phyloP scores from a whole-genome alignment of 2,329 filamentous ascomycete species.

The Sporothrix mexicana region DNA sequence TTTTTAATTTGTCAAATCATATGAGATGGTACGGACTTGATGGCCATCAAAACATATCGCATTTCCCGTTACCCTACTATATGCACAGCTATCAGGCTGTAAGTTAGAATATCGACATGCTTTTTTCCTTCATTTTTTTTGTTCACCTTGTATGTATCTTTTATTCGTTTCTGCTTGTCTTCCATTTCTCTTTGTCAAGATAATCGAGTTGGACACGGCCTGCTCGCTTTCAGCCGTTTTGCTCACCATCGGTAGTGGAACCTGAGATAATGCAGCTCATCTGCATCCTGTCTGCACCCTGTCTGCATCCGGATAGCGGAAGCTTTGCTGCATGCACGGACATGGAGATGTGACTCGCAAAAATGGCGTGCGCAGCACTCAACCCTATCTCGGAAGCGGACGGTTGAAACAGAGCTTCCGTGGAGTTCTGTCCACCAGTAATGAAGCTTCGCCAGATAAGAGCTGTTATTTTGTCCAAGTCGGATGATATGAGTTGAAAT shows the following conservation, averaged over 20 bases:
- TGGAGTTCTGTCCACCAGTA: background rate
- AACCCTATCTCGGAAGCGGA: slow-evolving; percentile 8
- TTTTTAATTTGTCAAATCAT: too few relatives aligned
- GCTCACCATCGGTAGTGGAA: background rate
- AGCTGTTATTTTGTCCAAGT: background rate
- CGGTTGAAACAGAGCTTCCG: background rate
- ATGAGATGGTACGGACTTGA: too few relatives aligned
- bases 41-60: too few relatives aligned
- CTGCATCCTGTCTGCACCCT: slow-evolving; percentile 4
- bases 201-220: background rate
- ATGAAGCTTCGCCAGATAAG: slow-evolving; percentile 13
- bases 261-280: slow-evolving; percentile 20
- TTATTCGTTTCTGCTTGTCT: too few relatives aligned
- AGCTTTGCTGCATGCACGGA: background rate
- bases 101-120: background rate
- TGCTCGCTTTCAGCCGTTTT: background rate
- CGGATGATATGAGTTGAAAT: background rate
- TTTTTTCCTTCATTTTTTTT: background rate
- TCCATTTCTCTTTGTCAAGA: too few relatives aligned
- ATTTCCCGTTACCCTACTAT: background rate
- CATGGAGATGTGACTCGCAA: background rate
- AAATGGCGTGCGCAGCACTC: slow-evolving; percentile 18
- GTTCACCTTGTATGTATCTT: too few relatives aligned
- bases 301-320: background rate
- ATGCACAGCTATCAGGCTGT: background rate